Base-by-base conservation (phyloP, 2,329 filamentous ascomycete genomes). In the Colletotrichum tamarilloi region DNA sequence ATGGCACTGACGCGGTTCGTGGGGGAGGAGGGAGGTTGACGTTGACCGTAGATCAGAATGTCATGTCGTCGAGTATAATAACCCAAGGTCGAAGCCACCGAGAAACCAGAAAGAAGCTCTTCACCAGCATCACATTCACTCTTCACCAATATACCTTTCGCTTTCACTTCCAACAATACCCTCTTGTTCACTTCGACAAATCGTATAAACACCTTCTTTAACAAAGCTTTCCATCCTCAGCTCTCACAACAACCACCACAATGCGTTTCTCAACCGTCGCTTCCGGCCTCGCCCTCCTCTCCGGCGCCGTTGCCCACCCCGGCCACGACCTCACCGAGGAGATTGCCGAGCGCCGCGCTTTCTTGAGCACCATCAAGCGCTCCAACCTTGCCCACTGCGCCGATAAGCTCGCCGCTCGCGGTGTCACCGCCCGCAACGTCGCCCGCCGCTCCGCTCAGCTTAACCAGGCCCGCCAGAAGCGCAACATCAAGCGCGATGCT, bases 261-360 rank as follows among this genome's bases (percentile, higher is more conserved):
- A 73, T 73, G 69, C 69, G 73, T 58, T 68, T 73, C 52, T 65
- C 73, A 14, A 65, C 70, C 58, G 59, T 74, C 35, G 68, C 72
- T 49, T 67, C 72, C 32, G 63, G 68, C 72, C 16, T 74, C 2
- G 63, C 72, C 62, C 72, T 74, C n/a, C 68, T 74, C 26, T 74
- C 68, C 55, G 26, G 60, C 46, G 67, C 46, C 60, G 57, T 59
- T n/a, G 85, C 85, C 24, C 86, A 90, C 72, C 87, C 87, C 1
- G 87, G 87, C 73, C 86, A 88, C 73, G 83, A 88, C 64, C 73
- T 86, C 52, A 80, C 80, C 56, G 80, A 86, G 11, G 88, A 89
- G 78, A 83, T 86, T 38, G 82, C 82, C 12, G 85, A 88, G 79
- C 87, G 87, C 46, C 85, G 85, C 32, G 80, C 83, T 0, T 89